Conservation (phyloP, 2,329 filamentous ascomycete species). For the Fusarium sp. region DNA sequence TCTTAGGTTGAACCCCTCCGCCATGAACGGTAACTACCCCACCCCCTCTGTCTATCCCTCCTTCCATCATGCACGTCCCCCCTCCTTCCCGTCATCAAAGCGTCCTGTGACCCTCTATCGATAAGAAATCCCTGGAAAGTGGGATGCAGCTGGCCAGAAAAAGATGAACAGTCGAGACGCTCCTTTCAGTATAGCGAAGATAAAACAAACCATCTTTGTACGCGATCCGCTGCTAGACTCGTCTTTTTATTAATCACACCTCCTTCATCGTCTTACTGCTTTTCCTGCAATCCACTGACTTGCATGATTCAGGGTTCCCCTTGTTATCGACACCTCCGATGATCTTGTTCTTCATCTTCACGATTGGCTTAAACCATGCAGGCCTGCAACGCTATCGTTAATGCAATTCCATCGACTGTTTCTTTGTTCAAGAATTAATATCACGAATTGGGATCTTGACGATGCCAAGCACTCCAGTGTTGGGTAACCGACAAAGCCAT, state of each 20-base stretch:
- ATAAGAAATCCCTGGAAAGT: conserved; percentile 27
- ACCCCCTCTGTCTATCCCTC: conserved; percentile 24
- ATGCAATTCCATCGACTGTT: conserved; percentile 3
- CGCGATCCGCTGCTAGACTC: not conserved
- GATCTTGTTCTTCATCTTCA: conserved; percentile 12
- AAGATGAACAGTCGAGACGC: conserved; percentile 9
- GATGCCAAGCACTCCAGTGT: conserved; percentile 7
- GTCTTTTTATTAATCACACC: not conserved
- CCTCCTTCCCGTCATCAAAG: conserved; percentile 38
- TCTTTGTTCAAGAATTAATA: not conserved
- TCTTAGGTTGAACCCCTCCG: conserved; percentile 14
- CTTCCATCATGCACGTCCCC: conserved; percentile 28
- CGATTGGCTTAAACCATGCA: conserved; percentile 14
- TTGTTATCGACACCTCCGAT: conserved; percentile 24
- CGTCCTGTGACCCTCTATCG: conserved; percentile 40
- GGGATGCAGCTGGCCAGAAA: conserved; percentile 11
- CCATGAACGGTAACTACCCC: conserved; percentile 22
- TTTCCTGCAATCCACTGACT: conserved; percentile 10
- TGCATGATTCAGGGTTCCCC: conserved; percentile 26
- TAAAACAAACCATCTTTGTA: not conserved
- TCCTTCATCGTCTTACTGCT: not conserved
- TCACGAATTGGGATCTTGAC: conserved; percentile 6
- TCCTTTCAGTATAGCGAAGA: conserved; percentile 1
- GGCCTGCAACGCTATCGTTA: not conserved
- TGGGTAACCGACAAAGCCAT: conserved; percentile 15